Conservation (phyloP, 2,329 filamentous ascomycete genomes). For the Fusarium caatingaense region DNA sequence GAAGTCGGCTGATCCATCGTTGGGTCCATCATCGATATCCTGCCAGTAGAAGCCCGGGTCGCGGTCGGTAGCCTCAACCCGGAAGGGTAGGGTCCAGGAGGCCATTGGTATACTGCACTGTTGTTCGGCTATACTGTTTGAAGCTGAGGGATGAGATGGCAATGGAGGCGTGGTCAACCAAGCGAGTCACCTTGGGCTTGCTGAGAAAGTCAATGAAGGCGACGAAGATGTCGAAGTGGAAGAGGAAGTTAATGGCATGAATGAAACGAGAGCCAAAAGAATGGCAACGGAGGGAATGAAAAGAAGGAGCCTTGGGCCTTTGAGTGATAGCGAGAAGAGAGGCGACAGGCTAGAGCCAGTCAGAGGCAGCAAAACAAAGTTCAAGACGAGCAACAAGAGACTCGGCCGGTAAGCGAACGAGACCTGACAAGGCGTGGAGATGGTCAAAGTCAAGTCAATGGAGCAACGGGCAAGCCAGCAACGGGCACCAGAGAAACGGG, state of each 20-base stretch:
- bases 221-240: conserved; percentile 34
- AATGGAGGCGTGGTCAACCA: conserved; percentile 32
- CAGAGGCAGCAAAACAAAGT: conserved; percentile 44
- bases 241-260: conserved; percentile 39
- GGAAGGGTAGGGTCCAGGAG: conserved; percentile 52
- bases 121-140: conserved; percentile 15
- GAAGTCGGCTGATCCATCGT: conserved; percentile 49
- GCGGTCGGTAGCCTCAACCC: conserved; percentile 50
- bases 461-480: conserved; percentile 38
- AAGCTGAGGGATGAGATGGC: conserved; percentile 14
- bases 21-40: conserved; percentile 48
- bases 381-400: conserved; percentile 40
- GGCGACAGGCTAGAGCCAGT: conserved; percentile 37
- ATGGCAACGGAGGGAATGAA: conserved; percentile 33
- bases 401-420: conserved; percentile 41
- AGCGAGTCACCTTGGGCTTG: conserved; percentile 39
- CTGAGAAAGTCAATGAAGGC: conserved; percentile 30
- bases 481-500: conserved; percentile 42
- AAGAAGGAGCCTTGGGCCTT: conserved; percentile 32
- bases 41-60: conserved; percentile 53
- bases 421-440: conserved; percentile 37
- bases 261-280: conserved; percentile 34
- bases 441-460: conserved; percentile 43
- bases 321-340: conserved; percentile 39
- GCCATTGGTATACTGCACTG: conserved; percentile 47